Evolutionary conservation across 2,329 filamentous ascomycete species (phyloP).

Genomic region (Chalara sp.): DNA sequence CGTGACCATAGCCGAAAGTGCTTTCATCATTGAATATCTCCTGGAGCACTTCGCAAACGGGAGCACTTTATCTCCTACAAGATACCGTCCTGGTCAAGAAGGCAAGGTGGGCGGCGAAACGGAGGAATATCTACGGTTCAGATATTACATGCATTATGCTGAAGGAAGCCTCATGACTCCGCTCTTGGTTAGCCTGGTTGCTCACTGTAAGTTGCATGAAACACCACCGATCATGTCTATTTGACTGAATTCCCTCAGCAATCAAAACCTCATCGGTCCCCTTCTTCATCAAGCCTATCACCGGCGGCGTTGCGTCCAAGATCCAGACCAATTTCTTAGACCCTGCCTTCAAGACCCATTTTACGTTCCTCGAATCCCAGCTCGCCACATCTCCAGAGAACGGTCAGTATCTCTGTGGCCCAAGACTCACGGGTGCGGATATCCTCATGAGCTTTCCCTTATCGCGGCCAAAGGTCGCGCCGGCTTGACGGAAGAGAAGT

Average conservation of each 20-base stretch:
- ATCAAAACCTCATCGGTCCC: conserved; percentile 50
- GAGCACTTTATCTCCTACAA: conserved; percentile 42
- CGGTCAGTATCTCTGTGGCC: conserved; percentile 44
- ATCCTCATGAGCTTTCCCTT: conserved; percentile 45
- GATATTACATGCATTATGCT: conserved; percentile 73
- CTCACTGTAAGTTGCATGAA: conserved; percentile 27
- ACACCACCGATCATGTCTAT: too few relatives aligned
- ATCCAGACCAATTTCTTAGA: conserved; percentile 38
- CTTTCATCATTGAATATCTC: conserved; percentile 75
- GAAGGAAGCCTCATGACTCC: conserved; percentile 79
- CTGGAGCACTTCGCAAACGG: conserved; percentile 52
- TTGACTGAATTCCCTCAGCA: conserved; percentile 29
- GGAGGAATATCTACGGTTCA: conserved; percentile 51
- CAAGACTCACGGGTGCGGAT: conserved; percentile 42
- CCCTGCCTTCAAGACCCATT: conserved; percentile 39
- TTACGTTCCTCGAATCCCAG: conserved; percentile 43
- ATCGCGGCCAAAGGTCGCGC: conserved; percentile 33
- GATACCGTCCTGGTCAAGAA: conserved; percentile 52
- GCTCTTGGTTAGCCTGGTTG: conserved; percentile 57
- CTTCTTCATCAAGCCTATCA: conserved; percentile 64
- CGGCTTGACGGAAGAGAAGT: conserved; percentile 32
- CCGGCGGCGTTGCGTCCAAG: conserved; percentile 42
- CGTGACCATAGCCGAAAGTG: conserved; percentile 73
- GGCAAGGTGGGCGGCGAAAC: conserved; percentile 52
- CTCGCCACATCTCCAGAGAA: conserved; percentile 36